Conservation (phyloP, 2,329 filamentous ascomycete genomes). For the Sordariomycetes sp. region DNA sequence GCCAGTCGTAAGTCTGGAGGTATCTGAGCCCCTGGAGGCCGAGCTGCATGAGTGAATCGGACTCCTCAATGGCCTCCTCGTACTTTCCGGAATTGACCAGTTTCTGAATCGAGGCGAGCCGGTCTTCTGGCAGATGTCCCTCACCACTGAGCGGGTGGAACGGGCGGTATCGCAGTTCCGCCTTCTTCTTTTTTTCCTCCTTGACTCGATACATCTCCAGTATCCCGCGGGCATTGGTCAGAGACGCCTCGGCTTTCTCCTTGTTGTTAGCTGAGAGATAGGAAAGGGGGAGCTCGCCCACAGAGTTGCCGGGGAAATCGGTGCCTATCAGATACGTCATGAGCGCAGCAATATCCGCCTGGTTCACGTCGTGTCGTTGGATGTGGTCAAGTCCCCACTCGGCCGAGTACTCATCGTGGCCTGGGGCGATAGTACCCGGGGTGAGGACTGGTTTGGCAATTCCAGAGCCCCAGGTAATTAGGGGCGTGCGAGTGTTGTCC, state of each 20-base stretch:
- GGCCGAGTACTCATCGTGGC: conserved; percentile 82
- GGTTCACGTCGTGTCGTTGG: conserved; percentile 77
- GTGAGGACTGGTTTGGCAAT: conserved; percentile 59
- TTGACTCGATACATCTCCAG: conserved; percentile 96
- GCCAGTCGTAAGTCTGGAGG: conserved; percentile 95
- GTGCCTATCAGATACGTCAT: conserved; percentile 88
- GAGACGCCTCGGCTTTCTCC: conserved; percentile 71
- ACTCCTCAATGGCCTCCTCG: conserved; percentile 68
- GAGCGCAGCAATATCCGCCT: conserved; percentile 86
- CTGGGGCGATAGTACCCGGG: conserved; percentile 45
- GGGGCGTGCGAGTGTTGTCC: conserved; percentile 86
- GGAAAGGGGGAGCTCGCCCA: conserved; percentile 78
- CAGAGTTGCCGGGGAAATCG: conserved; percentile 90
- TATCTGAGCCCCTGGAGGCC: conserved; percentile 79
- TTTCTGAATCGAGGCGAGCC: conserved; percentile 52
- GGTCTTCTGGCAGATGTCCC: conserved; percentile 48
- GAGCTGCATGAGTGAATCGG: conserved; percentile 61
- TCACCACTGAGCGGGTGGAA: conserved; percentile 57
- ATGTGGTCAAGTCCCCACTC: conserved; percentile 79
- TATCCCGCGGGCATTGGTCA: conserved; percentile 76
- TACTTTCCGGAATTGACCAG: conserved; percentile 54
- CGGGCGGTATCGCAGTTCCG: conserved; percentile 63
- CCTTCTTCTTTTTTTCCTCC: conserved; percentile 67
- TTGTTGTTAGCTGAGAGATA: conserved; percentile 60
- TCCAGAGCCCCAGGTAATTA: conserved; percentile 89